Evolutionary conservation across 805 yeast species (phyloP).

Genomic region (Ascoidea rubescens): DNA sequence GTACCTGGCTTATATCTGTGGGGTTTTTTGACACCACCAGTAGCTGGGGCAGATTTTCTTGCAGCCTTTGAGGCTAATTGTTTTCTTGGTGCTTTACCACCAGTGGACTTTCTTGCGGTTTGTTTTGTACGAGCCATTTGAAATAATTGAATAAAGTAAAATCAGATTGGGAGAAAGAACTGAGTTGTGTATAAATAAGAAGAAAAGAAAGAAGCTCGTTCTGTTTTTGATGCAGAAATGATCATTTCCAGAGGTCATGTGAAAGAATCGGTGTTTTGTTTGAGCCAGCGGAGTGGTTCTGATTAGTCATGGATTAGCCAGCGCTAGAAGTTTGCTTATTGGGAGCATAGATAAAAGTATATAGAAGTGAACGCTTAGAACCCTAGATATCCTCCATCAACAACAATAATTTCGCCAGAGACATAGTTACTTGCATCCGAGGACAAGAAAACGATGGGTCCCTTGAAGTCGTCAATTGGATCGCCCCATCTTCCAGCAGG

Average conservation of each 20-base stretch:
- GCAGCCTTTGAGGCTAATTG: conserved; percentile 88
- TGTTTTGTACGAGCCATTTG: conserved; percentile 87
- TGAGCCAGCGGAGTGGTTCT: too few species aligned
- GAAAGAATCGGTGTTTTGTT: too few species aligned
- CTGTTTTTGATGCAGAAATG: too few species aligned
- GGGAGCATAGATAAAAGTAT: too few species aligned
- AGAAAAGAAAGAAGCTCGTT: too few species aligned
- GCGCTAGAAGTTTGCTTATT: too few species aligned
- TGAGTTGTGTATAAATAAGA: too few species aligned
- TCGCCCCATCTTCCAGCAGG: conserved; percentile 34
- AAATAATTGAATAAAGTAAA: neutral
- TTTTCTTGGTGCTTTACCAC: conserved; percentile 95
- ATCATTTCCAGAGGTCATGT: too few species aligned
- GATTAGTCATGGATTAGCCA: too few species aligned
- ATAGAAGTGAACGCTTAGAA: too few species aligned
- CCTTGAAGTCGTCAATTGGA: conserved; percentile 30
- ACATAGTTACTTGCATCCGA: conserved; percentile 36
- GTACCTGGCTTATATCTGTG: conserved; percentile 98
- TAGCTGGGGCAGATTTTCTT: conserved; percentile 83
- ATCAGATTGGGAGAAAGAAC: too few species aligned
- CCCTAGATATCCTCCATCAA: conserved; percentile 18
- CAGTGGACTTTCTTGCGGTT: conserved; percentile 90
- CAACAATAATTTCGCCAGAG: conserved; percentile 32
- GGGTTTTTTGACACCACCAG: conserved; percentile 89
- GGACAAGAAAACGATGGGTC: conserved; percentile 25